Evolutionary conservation across 345 rosid genomes (phyloP).

Genomic region (Eucalyptus cladocalyx): DNA sequence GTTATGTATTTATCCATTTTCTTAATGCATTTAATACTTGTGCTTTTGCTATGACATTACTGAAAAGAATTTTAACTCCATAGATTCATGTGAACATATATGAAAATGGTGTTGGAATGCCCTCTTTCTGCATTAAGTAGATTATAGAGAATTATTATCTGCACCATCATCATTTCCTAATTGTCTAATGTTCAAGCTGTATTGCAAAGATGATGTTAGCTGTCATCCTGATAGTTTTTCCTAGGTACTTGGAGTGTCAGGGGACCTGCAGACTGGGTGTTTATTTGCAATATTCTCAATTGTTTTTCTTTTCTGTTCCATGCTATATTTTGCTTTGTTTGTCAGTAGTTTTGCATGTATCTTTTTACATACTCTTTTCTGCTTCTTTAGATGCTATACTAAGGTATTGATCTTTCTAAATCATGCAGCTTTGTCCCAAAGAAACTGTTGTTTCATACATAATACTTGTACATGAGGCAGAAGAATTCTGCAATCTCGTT

Average conservation of each 20-base stretch:
- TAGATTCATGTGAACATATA: not conserved
- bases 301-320: not conserved
- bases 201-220: not conserved
- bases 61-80: not conserved
- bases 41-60: not conserved
- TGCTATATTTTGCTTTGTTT: not conserved
- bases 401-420: not conserved
- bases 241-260: not conserved
- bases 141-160: not conserved
- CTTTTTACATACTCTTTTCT: not conserved
- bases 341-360: not conserved
- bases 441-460: conserved; percentile 43
- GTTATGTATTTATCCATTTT: not conserved
- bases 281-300: not conserved
- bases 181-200: not conserved
- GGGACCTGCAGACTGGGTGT: not conserved
- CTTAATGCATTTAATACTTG: not conserved
- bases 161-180: not conserved
- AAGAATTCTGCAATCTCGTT: conserved; percentile 77
- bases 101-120: not conserved
- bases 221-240: not conserved
- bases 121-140: not conserved
- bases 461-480: conserved; percentile 59
- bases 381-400: not conserved
- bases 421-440: conserved; percentile 45